Conservation (phyloP, 1,139 yeast genomes). For the Yarrowia galli region DNA sequence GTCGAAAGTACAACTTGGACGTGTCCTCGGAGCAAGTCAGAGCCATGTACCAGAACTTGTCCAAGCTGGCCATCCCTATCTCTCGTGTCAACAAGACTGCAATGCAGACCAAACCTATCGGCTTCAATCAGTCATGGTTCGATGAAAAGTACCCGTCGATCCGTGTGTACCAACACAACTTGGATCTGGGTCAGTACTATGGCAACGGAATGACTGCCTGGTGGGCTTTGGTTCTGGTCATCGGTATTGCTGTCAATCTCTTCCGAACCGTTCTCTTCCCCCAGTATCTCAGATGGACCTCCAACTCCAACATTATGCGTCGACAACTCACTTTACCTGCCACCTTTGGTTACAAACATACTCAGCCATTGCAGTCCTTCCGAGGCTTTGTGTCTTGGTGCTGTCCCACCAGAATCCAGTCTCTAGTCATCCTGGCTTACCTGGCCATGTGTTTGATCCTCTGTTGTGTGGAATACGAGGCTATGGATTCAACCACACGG, state of each 20-base stretch:
- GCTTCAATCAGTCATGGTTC: constrained; percentile 18
- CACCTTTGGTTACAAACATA: constrained; percentile 55
- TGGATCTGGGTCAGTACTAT: constrained; percentile 28
- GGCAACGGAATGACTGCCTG: constrained; percentile 41
- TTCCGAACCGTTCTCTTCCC: constrained; percentile 47
- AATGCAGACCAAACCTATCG: constrained; percentile 19
- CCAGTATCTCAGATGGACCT: constrained; percentile 42
- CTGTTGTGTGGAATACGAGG: constrained; percentile 53
- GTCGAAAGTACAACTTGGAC: constrained; percentile 17
- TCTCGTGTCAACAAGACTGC: constrained; percentile 11
- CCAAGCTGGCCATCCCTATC: constrained; percentile 4
- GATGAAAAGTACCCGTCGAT: constrained; percentile 23
- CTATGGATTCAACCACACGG: constrained; percentile 52
- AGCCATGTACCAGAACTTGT: constrained; percentile 4
- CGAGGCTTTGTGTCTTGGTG: constrained; percentile 49
- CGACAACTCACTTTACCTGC: constrained; percentile 56
- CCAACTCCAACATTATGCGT: constrained; percentile 50
- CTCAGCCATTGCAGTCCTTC: constrained; percentile 49
- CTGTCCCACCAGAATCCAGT: constrained; percentile 70
- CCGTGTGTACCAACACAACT: constrained; percentile 9
- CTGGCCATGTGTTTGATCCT: constrained; percentile 55
- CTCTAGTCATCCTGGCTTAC: constrained; percentile 58
- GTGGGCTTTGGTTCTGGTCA: constrained; percentile 49
- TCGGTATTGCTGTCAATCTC: constrained; percentile 41
- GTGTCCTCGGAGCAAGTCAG: constrained; percentile 7